Conservation (phyloP, 768 basidiomycete species). For the Tylopilus sp. region DNA sequence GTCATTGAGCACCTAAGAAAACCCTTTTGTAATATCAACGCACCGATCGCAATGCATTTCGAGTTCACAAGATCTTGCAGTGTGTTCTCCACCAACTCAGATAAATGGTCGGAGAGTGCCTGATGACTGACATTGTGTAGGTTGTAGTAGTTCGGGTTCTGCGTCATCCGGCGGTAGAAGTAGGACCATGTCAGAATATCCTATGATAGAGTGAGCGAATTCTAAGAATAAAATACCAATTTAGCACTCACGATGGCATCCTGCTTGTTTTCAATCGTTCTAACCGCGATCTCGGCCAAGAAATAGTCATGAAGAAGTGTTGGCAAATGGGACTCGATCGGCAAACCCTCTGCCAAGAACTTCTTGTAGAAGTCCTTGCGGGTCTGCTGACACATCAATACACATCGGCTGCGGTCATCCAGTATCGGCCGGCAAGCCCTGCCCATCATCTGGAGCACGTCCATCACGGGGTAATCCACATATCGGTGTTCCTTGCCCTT, state of each 20-base stretch:
- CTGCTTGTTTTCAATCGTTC: slow-evolving; percentile 99
- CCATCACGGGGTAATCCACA: slow-evolving; percentile 96
- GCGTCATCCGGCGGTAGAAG: slow-evolving; percentile 96
- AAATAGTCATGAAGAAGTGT: slow-evolving; percentile 94
- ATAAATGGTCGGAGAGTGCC: slow-evolving; percentile 92
- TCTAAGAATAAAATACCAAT: background rate
- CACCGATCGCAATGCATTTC: slow-evolving; percentile 90
- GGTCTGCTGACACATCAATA: slow-evolving; percentile 96
- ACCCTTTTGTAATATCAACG: slow-evolving; percentile 15
- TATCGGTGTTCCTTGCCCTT: slow-evolving; percentile 99
- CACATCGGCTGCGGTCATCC: slow-evolving; percentile 88
- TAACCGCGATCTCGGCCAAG: slow-evolving; percentile 96
- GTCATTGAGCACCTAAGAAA: background rate
- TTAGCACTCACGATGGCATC: slow-evolving; percentile 70
- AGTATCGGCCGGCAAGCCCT: slow-evolving; percentile 89
- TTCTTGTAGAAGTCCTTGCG: slow-evolving; percentile 99
- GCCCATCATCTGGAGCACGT: slow-evolving; percentile 99
- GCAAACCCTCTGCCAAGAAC: slow-evolving; percentile 94
- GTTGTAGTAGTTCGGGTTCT: slow-evolving; percentile 95
- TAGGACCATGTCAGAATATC: slow-evolving; percentile 99
- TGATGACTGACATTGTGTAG: slow-evolving; percentile 94
- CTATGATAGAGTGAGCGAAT: slow-evolving; percentile 32
- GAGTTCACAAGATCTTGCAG: slow-evolving; percentile 88
- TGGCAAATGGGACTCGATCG: slow-evolving; percentile 92
- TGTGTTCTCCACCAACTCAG: slow-evolving; percentile 93